Percentiles rank a stretch among this genome's conserved stretches.
Evolutionary conservation across 2,329 filamentous ascomycete species (phyloP).

Genomic region (Colletotrichum tropicicola): DNA sequence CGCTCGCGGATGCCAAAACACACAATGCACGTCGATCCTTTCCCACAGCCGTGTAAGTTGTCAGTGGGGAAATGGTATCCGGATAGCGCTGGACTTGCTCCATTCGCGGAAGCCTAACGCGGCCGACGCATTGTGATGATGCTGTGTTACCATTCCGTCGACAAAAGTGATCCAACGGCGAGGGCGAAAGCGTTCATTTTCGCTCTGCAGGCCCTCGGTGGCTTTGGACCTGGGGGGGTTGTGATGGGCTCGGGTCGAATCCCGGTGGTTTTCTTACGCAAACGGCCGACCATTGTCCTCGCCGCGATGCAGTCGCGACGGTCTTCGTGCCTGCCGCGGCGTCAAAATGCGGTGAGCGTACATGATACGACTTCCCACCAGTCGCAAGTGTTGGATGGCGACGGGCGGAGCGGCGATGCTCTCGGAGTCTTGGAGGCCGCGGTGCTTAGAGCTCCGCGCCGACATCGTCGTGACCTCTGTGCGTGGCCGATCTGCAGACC

Average conservation of each 20-base stretch:
- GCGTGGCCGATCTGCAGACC: constrained; percentile 1
- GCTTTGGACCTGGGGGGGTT: neutral
- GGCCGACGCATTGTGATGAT: neutral
- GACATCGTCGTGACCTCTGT: neutral
- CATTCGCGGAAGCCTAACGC: too few relatives aligned
- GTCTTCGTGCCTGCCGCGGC: neutral
- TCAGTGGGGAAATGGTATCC: too few relatives aligned
- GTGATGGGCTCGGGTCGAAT: neutral
- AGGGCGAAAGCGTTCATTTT: neutral
- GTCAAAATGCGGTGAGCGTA: too few relatives aligned
- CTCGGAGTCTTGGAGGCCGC: neutral
- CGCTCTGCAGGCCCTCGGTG: too few relatives aligned
- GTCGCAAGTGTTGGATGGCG: neutral
- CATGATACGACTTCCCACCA: too few relatives aligned
- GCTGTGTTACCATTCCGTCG: neutral
- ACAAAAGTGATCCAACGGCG: neutral
- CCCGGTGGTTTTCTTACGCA: neutral
- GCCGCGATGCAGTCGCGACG: neutral
- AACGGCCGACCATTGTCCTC: neutral
- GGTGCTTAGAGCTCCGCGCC: neutral
- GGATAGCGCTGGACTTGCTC: too few relatives aligned
- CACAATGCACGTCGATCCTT: neutral
- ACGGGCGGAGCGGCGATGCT: neutral
- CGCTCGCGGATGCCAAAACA: neutral
- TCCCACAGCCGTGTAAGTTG: neutral